Evolutionary conservation across 2,329 filamentous ascomycete species (phyloP), one percentile per base, ranked within the genome.

Genomic region (Fusarium falciforme): DNA sequence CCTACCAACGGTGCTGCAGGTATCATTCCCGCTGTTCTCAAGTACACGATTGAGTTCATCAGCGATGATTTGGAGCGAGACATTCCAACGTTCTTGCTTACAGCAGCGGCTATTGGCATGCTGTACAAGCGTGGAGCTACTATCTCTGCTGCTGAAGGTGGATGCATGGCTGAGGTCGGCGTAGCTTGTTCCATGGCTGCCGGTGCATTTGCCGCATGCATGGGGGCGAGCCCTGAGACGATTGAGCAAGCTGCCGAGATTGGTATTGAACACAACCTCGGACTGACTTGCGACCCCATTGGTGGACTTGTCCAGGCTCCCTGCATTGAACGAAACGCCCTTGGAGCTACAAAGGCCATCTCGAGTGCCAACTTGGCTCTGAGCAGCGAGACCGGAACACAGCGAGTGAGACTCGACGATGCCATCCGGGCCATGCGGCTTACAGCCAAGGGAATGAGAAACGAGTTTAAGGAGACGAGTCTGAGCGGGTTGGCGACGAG

Each of bases 391-490:
- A 80, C 83, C 1, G 84, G 85, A 6, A 86, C 83, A 6, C 85
- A 85, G 61, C 86, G 87, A 78, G 86, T 88, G 14, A 80, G 85
- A 29, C 82, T 88, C 5, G 86, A 88, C 64, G 86, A 87, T 64
- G 86, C 86, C 7, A 87, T 88, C 61, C 83, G 84, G 6, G 86
- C 86, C 8, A 88, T 88, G 86, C 80, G 86, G 0, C 70, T 88
- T 16, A 88, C 86, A 0, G 86, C 86, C 5, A 83, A 86, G 78
- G 86, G 86, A 1, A 88, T 88, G 86, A 80, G 86, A 35, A 87
- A 87, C 38, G 86, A 88, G 78, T 88, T 88, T 77, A 88, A 88
- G 80, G 86, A 88, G 79, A 88, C 86, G 5, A 87, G 85, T 68
- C 76, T 88, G 29, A 87, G 86, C 57, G 85, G 85, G 4, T 71